phyloP scores from a whole-genome alignment of 805 yeast genomes.

The Saccharomycopsis guyanensis region DNA sequence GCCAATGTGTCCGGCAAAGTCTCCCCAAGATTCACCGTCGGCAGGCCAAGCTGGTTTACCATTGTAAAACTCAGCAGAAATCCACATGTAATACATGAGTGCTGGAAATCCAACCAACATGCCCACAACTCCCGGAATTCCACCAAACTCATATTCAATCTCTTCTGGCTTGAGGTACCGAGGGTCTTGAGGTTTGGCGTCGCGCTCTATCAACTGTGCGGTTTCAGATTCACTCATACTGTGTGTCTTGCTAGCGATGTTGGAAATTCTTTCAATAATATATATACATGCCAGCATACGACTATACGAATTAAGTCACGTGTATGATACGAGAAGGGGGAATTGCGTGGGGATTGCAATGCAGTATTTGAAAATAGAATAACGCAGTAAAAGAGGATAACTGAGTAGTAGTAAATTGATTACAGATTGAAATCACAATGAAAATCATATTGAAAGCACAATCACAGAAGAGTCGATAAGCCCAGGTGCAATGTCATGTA shows the following conservation, averaged over 20 bases:
- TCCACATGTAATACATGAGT: conserved; percentile 96
- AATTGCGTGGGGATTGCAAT: no score
- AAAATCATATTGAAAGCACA: no score
- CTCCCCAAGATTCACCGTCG: conserved; percentile 44
- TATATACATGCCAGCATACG: not conserved
- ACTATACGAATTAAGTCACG: not conserved
- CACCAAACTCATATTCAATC: conserved; percentile 87
- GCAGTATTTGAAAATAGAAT: no score
- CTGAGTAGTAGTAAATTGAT: no score
- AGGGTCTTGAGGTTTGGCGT: conserved; percentile 1
- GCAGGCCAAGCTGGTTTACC: conserved; percentile 69
- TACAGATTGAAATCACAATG: no score
- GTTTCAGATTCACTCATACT: not conserved
- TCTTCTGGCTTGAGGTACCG: conserved; percentile 38
- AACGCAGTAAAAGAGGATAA: no score
- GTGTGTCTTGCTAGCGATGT: no score
- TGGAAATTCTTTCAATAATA: not conserved
- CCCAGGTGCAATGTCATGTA: no score
- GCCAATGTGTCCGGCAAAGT: conserved; percentile 40
- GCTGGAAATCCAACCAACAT: conserved; percentile 92
- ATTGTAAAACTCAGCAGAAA: conserved; percentile 70
- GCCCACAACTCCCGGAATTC: conserved; percentile 78
- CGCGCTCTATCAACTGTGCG: not conserved
- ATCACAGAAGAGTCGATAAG: no score
- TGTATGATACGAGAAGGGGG: no score